A percentile compares a stretch with the other conserved stretches of the same genome.
phyloP scores from a whole-genome alignment of 2,329 filamentous ascomycete genomes.

The Phoma sp. region DNA sequence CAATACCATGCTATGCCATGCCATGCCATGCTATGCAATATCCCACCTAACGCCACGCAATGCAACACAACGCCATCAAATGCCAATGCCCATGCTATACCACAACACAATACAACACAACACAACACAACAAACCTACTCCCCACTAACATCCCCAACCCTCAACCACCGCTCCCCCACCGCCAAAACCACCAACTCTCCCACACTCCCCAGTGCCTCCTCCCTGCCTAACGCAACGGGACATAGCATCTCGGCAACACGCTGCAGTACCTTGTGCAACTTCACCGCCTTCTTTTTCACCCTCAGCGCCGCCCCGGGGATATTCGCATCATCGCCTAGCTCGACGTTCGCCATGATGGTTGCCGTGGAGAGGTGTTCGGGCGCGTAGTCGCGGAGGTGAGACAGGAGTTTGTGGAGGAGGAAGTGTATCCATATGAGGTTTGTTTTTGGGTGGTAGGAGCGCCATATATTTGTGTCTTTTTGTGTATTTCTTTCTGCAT shows the following conservation, averaged over 20 bases:
- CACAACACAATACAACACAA: neutral
- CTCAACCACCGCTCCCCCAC: constrained; percentile 46
- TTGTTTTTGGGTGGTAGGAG: constrained; percentile 65
- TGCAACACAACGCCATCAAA: neutral
- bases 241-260: constrained; percentile 50
- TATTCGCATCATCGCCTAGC: constrained; percentile 8
- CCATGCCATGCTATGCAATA: too few relatives aligned
- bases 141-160: constrained; percentile 38
- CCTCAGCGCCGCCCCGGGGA: constrained; percentile 21
- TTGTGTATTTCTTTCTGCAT: neutral
- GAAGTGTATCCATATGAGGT: constrained; percentile 70
- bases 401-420: constrained; percentile 64
- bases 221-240: constrained; percentile 43
- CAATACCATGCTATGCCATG: too few relatives aligned
- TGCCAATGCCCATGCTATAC: too few relatives aligned
- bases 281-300: constrained; percentile 47
- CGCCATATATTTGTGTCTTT: constrained; percentile 52
- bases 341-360: constrained; percentile 26
- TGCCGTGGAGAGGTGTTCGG: constrained; percentile 22
- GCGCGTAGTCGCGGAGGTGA: constrained; percentile 41
- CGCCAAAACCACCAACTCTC: constrained; percentile 45
- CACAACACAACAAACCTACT: neutral
- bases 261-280: constrained; percentile 48
- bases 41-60: too few relatives aligned
- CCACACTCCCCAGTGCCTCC: constrained; percentile 36